Base-by-base conservation (phyloP, 208 protist genomes). In the Phytomonas sp. region DNA sequence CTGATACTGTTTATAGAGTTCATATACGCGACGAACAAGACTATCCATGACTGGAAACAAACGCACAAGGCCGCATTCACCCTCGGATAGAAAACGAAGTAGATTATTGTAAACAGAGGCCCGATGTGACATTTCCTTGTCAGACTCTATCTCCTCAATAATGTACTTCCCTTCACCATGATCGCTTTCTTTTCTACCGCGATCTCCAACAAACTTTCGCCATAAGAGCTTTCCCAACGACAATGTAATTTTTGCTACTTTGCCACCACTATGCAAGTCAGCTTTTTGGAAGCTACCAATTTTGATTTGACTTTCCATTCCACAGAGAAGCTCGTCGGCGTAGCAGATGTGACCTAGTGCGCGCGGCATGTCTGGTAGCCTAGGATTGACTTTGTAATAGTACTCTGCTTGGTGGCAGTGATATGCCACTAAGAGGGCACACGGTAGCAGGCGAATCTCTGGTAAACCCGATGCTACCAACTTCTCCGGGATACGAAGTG, bases 341-440 rank as follows among this genome's bases (percentile, higher is more conserved):
- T 86, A 87, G 29, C 70, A 69, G n/a, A 81, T 79, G 79, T 93
- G 87, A 0, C 84, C 87, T 36, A 93, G 73, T 28, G 84, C 87
- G 56, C 72, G 66, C 0, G 71, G 72, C 82, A 93, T 93, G 66
- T 88, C 79, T 32, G 82, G 82, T 15, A 79, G 72, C 60, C 75
- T 69, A 23, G 65, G 36, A 13, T 64, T 56, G 5, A 46, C 68
- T 26, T 76, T 61, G 74, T 82, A 87, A 75, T 85, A 89, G 72
- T 82, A 76, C 64, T 84, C 79, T 6, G 82, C 82, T 56, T 73
- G 64, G 76, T 93, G 87, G 23, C 71, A 69, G 76, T 93, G 87
- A 67, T 85, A 90, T 9, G 84, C 79, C 7, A 80, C 84, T 31
- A 88, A 77, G 23, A 90, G 70, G 40, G 88, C 56, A 33, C 74